Conservation (phyloP, 345 rosid genomes). For the Populus ilicifolia region DNA sequence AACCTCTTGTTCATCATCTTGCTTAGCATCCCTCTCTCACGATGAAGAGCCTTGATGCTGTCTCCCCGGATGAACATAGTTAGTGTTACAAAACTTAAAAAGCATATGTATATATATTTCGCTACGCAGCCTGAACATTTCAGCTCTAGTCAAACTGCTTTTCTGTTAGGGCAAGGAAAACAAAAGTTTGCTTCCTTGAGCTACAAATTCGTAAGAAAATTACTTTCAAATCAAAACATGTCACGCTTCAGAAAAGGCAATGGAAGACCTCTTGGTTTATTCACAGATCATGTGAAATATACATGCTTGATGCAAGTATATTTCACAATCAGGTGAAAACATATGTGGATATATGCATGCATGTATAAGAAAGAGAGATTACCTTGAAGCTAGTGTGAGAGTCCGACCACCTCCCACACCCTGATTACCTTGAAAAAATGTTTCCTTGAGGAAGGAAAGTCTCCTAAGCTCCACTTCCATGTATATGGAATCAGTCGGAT, state of each 20-base stretch:
- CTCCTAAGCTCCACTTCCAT: conserved; percentile 87
- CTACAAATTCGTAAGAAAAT: not conserved
- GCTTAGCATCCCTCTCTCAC: conserved; percentile 74
- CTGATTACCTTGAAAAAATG: conserved; percentile 58
- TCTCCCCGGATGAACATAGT: not conserved
- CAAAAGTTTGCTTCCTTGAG: not conserved
- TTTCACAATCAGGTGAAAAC: not conserved
- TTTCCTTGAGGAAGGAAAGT: conserved; percentile 78
- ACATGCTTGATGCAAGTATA: not conserved
- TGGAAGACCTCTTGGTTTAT: not conserved
- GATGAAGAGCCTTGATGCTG: conserved; percentile 69
- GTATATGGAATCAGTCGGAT: conserved; percentile 85
- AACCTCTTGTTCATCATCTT: conserved; percentile 76
- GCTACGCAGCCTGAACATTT: not conserved
- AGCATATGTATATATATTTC: not conserved
- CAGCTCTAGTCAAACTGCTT: not conserved
- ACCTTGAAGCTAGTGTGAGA: conserved; percentile 74
- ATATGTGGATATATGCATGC: not conserved
- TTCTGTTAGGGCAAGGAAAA: not conserved
- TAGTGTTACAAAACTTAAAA: not conserved
- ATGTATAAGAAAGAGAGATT: conserved; percentile 14
- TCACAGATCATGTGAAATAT: not conserved
- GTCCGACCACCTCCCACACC: conserved; percentile 53
- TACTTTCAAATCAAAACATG: not conserved
- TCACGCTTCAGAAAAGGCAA: not conserved